Base-by-base conservation (phyloP, 495 filamentous ascomycete genomes). In the Aspergillus biplanus region DNA sequence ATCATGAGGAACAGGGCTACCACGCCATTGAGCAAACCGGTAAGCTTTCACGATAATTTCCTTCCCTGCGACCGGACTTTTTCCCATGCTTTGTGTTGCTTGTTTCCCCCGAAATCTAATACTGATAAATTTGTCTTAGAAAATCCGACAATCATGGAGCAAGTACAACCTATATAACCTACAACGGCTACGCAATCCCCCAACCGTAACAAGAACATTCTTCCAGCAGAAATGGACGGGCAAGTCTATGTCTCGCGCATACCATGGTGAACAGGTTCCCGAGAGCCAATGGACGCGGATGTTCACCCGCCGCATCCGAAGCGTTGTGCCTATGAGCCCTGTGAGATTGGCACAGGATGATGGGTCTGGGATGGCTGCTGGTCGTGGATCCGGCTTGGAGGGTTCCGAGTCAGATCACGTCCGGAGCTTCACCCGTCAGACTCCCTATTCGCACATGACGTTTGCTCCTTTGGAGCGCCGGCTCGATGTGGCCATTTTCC, bases 151-250 rank as follows among this genome's bases (percentile, higher is more conserved):
- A 84, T 93, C 91, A 84, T 97, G 93, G 96, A 96, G 92, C 80
- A 97, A 96, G 78, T 93, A 92, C 83, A 97, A 96, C 70, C 83
- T 99, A 65, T 99, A 90, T 84, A 97, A 97, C 80, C 77, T 99
- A 63, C 70, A 76, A 33, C 82, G 82, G 60, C 74, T 84, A 52
- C 71, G 76, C 58, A 67, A 67, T 47, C 79, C 80, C 27, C 66
- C 49, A 4, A 76, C 73, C 50, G 58, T 63, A 13, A 70, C 63
- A 9, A 75, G 76, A 48, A 97, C 93, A 52, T 94, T 90, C 80
- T 99, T 96, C 85, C 95, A 99, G 82, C 95, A 99, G 73, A 98
- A 97, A 90, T 99, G 93, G 93, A 69, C 71, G 0, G 90, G 93
- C 62, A 99, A 98, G 75, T 85, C 92, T 8, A 58, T 85, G 58